phyloP scores from a whole-genome alignment of 75 land plant species.

The Pseudotsuga menziesii region DNA sequence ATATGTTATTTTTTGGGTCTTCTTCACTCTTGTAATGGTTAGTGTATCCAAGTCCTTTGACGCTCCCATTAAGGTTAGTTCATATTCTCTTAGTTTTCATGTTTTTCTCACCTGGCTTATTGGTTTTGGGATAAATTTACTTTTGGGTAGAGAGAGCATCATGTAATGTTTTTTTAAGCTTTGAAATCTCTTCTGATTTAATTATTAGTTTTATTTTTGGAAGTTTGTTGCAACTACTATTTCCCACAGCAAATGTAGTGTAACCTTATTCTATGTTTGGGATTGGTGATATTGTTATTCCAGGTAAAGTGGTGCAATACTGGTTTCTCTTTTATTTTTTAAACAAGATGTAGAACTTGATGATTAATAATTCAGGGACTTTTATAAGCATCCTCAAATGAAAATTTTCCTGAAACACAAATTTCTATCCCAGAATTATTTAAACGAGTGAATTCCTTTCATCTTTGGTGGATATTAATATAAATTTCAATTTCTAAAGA shows the following conservation, averaged over 20 bases:
- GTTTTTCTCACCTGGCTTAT: background rate
- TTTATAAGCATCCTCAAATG: no score
- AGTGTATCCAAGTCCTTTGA: slow-evolving; percentile 99
- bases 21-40: slow-evolving; percentile 99
- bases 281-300: slow-evolving; percentile 98
- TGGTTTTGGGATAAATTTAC: background rate
- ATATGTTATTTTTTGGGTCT: slow-evolving; percentile 99
- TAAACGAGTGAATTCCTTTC: no score
- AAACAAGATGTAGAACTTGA: background rate
- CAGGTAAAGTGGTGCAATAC: slow-evolving; percentile 51
- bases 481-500: no score
- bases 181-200: background rate
- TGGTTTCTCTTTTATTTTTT: background rate
- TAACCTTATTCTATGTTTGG: slow-evolving; percentile 96
- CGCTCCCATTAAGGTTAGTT: slow-evolving; percentile 95
- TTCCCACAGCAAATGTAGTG: slow-evolving; percentile 69
- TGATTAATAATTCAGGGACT: background rate
- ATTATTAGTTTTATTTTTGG: background rate
- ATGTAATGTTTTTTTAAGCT: background rate
- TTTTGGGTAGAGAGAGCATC: background rate
- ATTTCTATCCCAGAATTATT: no score
- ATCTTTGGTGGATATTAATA: no score
- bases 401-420: no score
- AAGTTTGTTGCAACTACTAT: slow-evolving; percentile 66
- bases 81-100: background rate